Percentiles rank a stretch among this genome's conserved stretches.
phyloP scores from a whole-genome alignment of 352 stramenopile genomes.

The Phytopythium kandeliae region DNA sequence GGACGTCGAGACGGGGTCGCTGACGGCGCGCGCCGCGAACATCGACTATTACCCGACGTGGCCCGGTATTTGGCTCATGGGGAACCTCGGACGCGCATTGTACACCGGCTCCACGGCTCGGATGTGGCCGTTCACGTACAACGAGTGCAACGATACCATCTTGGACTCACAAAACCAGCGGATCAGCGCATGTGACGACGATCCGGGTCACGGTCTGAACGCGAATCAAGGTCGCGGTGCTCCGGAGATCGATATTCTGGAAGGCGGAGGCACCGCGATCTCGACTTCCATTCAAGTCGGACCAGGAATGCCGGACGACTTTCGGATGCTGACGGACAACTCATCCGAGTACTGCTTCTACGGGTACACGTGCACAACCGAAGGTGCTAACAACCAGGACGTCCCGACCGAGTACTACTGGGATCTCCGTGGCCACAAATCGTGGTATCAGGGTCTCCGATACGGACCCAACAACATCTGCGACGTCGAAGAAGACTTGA shows the following conservation, averaged over 20 bases:
- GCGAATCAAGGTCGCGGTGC: too few species aligned
- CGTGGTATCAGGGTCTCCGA: slow-evolving; percentile 40
- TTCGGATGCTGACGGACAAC: slow-evolving; percentile 17
- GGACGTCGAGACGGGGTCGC: slow-evolving; percentile 17
- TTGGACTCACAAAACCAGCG: slow-evolving; percentile 32
- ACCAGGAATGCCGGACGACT: slow-evolving; percentile 39
- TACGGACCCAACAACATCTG: slow-evolving; percentile 50
- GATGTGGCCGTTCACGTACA: slow-evolving; percentile 92
- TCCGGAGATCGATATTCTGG: slow-evolving; percentile 94
- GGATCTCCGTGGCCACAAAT: slow-evolving; percentile 17
- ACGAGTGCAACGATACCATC: slow-evolving; percentile 67
- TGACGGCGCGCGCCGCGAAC: slow-evolving; percentile 15
- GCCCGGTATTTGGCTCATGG: slow-evolving; percentile 92
- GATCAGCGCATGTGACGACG: slow-evolving; percentile 77
- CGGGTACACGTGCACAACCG: slow-evolving; percentile 15
- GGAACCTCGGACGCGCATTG: slow-evolving; percentile 88
- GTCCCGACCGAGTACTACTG: slow-evolving; percentile 21
- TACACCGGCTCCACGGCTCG: slow-evolving; percentile 83
- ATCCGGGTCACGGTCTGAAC: slow-evolving; percentile 88
- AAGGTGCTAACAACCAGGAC: slow-evolving; percentile 26
- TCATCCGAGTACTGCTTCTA: slow-evolving; percentile 23
- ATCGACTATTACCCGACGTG: slow-evolving; percentile 54
- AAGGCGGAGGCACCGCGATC: slow-evolving; percentile 53
- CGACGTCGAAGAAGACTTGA: slow-evolving; percentile 4
- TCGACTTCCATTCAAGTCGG: slow-evolving; percentile 83